phyloP scores from a whole-genome alignment of 805 yeast genomes.

The Martiniozyma abietophila region DNA sequence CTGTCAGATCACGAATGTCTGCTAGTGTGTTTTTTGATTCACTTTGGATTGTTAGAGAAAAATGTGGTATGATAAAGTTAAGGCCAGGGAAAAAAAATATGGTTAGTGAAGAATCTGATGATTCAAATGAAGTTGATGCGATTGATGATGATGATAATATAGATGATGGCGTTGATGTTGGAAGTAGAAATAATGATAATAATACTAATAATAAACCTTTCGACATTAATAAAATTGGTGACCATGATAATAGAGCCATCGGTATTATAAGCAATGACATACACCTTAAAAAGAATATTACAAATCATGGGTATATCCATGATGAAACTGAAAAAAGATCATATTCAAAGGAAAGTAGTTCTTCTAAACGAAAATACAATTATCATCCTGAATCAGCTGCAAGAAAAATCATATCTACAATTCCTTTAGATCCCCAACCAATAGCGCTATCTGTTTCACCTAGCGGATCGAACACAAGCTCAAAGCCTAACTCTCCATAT shows the following conservation, averaged over 20 bases:
- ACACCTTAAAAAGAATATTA: slow-evolving; percentile 26
- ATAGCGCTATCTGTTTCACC: slow-evolving; percentile 32
- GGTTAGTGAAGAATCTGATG: slow-evolving; percentile 9
- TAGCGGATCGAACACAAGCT: slow-evolving; percentile 9
- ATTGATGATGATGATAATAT: slow-evolving; percentile 11
- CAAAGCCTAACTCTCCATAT: slow-evolving; percentile 14
- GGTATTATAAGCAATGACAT: slow-evolving; percentile 17
- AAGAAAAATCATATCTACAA: slow-evolving; percentile 62
- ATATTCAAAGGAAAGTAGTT: slow-evolving; percentile 9
- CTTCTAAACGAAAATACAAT: slow-evolving; percentile 14
- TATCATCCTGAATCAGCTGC: slow-evolving; percentile 62
- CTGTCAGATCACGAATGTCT: slow-evolving; percentile 76
- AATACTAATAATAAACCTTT: slow-evolving; percentile 16
- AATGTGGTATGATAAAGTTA: slow-evolving; percentile 75
- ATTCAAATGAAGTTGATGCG: slow-evolving; percentile 21
- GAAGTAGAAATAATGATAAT: slow-evolving; percentile 19
- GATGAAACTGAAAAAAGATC: slow-evolving; percentile 16
- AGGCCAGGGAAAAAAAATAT: slow-evolving; percentile 25
- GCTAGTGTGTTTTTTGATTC: slow-evolving; percentile 92
- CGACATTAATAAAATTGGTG: slow-evolving; percentile 7
- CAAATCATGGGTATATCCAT: slow-evolving; percentile 11
- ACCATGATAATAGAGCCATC: slow-evolving; percentile 12
- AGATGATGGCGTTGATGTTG: slow-evolving; percentile 3
- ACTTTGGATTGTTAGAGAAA: slow-evolving; percentile 72
- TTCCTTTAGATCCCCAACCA: slow-evolving; percentile 80